These are phyloP conservation scores for Prunus persica DNA, from an alignment of 306 rosid species.

Conservation along the genomic window Prunus_persica_NCBIv2 NC_034010.1:26344501-26345000, in stretches of 20 bases:
- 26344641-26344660: no score
- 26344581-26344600: conserved; percentile 22
- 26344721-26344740: no score
- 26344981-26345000: conserved; percentile 14
- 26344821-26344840: conserved; percentile 34
- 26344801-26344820: no score
- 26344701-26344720: no score
- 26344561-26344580: conserved; percentile 37
- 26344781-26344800: no score
- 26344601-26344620: conserved; percentile 19
- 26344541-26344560: conserved; percentile 21
- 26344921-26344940: conserved; percentile 41
- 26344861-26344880: conserved; percentile 33
- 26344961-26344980: background rate
- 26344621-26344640: no score
- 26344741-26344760: no score
- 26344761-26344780: no score
- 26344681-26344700: no score
- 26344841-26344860: conserved; percentile 26
- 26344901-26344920: conserved; percentile 46
- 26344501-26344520: conserved; percentile 27
- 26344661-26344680: no score
- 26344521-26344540: background rate
- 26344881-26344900: conserved; percentile 43
- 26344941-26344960: conserved; percentile 28